Conservation (phyloP, 2,329 filamentous ascomycete genomes). For the Beauveria sp. region DNA sequence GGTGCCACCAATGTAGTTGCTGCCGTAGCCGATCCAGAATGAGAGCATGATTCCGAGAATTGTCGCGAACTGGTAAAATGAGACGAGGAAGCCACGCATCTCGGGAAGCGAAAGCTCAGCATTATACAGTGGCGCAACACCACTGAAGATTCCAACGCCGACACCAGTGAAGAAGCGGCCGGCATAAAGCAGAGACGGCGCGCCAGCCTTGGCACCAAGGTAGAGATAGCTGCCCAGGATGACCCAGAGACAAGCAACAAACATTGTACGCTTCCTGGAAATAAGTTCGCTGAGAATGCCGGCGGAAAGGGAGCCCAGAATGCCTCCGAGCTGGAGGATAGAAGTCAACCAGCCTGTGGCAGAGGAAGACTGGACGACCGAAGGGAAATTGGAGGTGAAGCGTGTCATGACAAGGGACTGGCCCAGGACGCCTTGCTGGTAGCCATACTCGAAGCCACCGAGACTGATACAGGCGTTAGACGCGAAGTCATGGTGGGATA, state of each 20-base stretch:
- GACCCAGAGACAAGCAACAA: conserved; percentile 39
- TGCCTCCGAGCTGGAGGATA: conserved; percentile 41
- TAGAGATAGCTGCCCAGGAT: conserved; percentile 38
- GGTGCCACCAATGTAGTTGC: conserved; percentile 39
- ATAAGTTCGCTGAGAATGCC: conserved; percentile 42
- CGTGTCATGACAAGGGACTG: conserved; percentile 45
- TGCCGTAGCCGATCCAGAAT: conserved; percentile 39
- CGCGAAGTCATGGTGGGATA: neutral
- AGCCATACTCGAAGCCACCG: conserved; percentile 44
- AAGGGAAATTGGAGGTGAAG: conserved; percentile 41
- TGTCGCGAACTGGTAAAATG: conserved; percentile 57
- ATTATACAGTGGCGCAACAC: conserved; percentile 38
- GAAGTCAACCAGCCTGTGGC: conserved; percentile 45
- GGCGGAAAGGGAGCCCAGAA: conserved; percentile 38
- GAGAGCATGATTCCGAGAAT: conserved; percentile 47
- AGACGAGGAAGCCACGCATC: conserved; percentile 58
- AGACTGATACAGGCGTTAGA: conserved; percentile 24
- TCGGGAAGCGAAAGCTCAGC: conserved; percentile 53
- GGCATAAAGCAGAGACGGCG: conserved; percentile 36
- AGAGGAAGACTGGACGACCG: conserved; percentile 35
- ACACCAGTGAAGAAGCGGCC: conserved; percentile 42
- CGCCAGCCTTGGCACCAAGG: conserved; percentile 30
- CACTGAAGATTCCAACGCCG: conserved; percentile 40
- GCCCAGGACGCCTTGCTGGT: conserved; percentile 47
- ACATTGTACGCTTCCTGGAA: conserved; percentile 45